Base-by-base conservation (phyloP, 768 basidiomycete genomes). In the Lentinula guzmanii region DNA sequence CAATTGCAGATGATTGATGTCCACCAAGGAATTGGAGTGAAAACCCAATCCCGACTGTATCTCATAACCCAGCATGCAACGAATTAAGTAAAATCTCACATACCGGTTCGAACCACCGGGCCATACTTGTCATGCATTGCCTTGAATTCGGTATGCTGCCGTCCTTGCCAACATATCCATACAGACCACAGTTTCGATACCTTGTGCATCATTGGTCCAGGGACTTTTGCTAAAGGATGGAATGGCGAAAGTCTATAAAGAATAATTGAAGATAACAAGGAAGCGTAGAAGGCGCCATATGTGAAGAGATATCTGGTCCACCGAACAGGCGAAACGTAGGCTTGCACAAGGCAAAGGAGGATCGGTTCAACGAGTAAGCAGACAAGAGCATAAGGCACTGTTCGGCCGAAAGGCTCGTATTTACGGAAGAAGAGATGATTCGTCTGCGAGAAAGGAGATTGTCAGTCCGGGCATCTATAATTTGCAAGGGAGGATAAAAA, bases 171-270 rank as follows among this genome's bases (percentile, higher is more conserved):
- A 2, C 68, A 51, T 11, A 65, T 37, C 42, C 54, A 68, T 7
- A 66, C 66, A 13, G 62, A 28, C 58, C 63, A 65, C 34, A 69
- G 52, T 43, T 72, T 70, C 0, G 74, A 64, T 3, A 73, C 7
- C 52, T 66, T 74, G 55, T 59, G 59, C 3, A 65, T 37, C 8
- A 68, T 8, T 1, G 74, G 74, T 1, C 76, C 76, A 6, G 76
- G 75, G 58, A 71, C 70, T 18, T 65, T 55, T 1, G 72, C 70
- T 9, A 77, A 66, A 0, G 75, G 75, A 51, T 77, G 76, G 35
- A 71, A 67, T 5, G 74, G 75, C 13, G 75, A 75, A 24, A 74
- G 56, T 2, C 74, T 70, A 58, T 76, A 77, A 1, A 65, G 18
- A 8, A 66, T 28, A 9, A 70, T 70, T 11, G 68, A 71, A 13